These are phyloP conservation scores for Leptographium radiaticola DNA, from an alignment of 2,329 filamentous ascomycete species.

Conservation along the genomic window DNA sequence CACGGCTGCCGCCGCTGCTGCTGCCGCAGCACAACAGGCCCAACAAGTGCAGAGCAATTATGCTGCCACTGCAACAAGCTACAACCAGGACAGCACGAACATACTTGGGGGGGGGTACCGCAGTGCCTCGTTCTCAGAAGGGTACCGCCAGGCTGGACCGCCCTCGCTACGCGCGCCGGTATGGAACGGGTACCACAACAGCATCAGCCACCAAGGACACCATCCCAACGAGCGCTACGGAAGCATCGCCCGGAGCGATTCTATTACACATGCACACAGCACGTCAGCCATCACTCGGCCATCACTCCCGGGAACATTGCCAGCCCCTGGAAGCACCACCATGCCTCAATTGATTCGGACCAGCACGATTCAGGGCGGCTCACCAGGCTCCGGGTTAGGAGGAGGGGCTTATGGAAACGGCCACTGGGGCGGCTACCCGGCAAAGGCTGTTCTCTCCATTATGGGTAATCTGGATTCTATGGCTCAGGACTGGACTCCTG, in stretches of 20 bases:
- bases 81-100: slow-evolving; percentile 27
- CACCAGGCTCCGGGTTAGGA: slow-evolving; percentile 13
- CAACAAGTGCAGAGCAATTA: slow-evolving; percentile 23
- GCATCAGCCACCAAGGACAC: slow-evolving; percentile 9
- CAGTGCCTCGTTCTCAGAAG: slow-evolving; percentile 36
- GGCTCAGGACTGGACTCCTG: slow-evolving; percentile 68
- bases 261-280: slow-evolving; percentile 26
- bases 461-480: slow-evolving; percentile 75
- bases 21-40: slow-evolving; percentile 21
- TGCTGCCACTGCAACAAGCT: slow-evolving; percentile 15
- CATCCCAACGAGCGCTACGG: slow-evolving; percentile 10
- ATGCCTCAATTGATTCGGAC: slow-evolving; percentile 41
- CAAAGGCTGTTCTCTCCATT: slow-evolving; percentile 76
- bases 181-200: slow-evolving; percentile 30
- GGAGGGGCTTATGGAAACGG: slow-evolving; percentile 45
- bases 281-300: slow-evolving; percentile 32
- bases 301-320: slow-evolving; percentile 33
- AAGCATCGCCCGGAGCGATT: slow-evolving; percentile 20
- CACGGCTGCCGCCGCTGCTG: slow-evolving; percentile 32
- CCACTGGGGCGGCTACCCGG: slow-evolving; percentile 67
- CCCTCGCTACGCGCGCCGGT: slow-evolving; percentile 22
- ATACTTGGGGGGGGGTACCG: slow-evolving; percentile 45
- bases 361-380: slow-evolving; percentile 33
- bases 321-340: slow-evolving; percentile 24
- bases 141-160: slow-evolving; percentile 22